Conservation (phyloP, 805 yeast species). For the Lipomyces yamanashiensis region DNA sequence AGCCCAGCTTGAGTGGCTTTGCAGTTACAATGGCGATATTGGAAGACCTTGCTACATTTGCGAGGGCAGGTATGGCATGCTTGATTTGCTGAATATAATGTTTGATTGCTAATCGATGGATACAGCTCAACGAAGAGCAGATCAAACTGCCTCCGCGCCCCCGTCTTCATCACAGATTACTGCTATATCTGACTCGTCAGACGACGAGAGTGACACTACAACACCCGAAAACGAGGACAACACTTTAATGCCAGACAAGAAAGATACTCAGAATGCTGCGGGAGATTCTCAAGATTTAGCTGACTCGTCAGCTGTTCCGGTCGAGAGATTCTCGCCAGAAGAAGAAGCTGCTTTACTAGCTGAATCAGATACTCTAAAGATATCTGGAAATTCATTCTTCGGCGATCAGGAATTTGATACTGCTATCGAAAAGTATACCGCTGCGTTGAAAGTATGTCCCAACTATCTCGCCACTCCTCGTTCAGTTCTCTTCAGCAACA, state of each 20-base stretch:
- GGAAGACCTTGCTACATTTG: slow-evolving; percentile 8
- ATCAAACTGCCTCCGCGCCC: slow-evolving; percentile 12
- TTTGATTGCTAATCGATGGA: neutral
- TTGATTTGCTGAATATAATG: too few species aligned
- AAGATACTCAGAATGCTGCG: neutral
- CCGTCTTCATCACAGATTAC: neutral
- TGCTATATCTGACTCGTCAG: neutral
- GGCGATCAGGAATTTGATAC: slow-evolving; percentile 19
- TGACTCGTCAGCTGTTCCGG: neutral
- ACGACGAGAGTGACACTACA: neutral
- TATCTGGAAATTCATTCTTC: slow-evolving; percentile 42
- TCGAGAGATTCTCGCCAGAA: slow-evolving; percentile 31
- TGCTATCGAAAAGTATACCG: slow-evolving; percentile 26
- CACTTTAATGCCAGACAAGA: neutral
- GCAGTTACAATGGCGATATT: slow-evolving; percentile 8
- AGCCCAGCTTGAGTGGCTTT: neutral
- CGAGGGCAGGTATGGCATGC: neutral
- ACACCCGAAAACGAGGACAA: neutral
- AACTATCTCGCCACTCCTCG: slow-evolving; percentile 19
- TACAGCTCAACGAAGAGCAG: slow-evolving; percentile 10
- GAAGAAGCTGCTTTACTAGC: slow-evolving; percentile 36
- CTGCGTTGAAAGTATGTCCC: slow-evolving; percentile 28
- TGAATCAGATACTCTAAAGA: slow-evolving; percentile 50
- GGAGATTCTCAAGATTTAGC: neutral
- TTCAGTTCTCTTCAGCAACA: slow-evolving; percentile 39